A percentile compares a stretch with the other conserved stretches of the same genome.
These are phyloP conservation scores for Scedosporium aurantiacum DNA, from an alignment of 2,329 filamentous ascomycete genomes.

Conservation along the genomic window DNA sequence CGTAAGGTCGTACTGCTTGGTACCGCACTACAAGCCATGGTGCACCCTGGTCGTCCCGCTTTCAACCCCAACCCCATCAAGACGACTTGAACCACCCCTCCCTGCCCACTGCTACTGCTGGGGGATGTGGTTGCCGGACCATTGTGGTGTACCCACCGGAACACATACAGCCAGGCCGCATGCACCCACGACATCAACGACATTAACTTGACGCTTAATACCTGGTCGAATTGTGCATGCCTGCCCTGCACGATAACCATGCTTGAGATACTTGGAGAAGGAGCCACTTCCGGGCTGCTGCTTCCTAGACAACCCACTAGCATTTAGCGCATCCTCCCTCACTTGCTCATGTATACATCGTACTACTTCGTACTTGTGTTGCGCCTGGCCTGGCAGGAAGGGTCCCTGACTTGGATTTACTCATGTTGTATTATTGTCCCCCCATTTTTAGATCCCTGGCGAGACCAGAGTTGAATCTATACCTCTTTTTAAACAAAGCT, in stretches of 20 bases:
- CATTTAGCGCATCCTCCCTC: background rate
- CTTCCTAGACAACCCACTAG: background rate
- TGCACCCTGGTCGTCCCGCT: background rate
- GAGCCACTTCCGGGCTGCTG: conserved; percentile 1
- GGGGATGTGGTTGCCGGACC: background rate
- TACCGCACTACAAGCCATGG: background rate
- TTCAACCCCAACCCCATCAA: background rate
- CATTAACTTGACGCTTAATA: background rate
- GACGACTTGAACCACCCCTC: background rate
- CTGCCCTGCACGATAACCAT: background rate
- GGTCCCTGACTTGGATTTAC: background rate
- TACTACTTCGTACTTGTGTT: background rate
- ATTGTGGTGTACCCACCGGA: background rate
- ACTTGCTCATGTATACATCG: background rate
- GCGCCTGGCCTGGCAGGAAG: background rate
- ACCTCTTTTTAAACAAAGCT: background rate
- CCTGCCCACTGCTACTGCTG: background rate
- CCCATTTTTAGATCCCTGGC: background rate
- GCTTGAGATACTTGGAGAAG: background rate
- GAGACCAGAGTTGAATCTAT: background rate
- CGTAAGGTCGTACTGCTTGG: background rate
- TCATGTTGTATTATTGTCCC: background rate
- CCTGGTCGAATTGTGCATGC: background rate
- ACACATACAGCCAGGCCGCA: no score
- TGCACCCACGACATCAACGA: background rate